Evolutionary conservation across 768 basidiomycete species (phyloP).

Genomic region (Pilatotrama ljubarskyi): DNA sequence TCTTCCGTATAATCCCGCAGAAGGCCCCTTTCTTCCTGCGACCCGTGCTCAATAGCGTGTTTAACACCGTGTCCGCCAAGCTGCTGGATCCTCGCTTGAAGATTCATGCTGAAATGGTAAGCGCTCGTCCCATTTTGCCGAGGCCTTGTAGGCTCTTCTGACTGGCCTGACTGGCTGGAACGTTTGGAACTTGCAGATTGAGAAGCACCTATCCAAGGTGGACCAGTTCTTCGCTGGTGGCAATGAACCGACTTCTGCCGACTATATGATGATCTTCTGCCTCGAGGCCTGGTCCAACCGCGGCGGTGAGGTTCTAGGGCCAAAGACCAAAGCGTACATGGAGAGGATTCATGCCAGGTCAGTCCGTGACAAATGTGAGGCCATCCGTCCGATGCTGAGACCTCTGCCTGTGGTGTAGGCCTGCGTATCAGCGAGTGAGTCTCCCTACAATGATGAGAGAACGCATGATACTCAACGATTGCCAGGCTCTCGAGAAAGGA

Average conservation of each 20-base stretch:
- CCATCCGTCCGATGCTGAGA: too few species aligned
- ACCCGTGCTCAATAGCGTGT: constrained; percentile 27
- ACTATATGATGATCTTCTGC: constrained; percentile 46
- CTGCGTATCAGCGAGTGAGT: constrained; percentile 24
- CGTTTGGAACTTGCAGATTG: constrained; percentile 34
- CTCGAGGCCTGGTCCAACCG: constrained; percentile 32
- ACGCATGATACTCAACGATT: neutral
- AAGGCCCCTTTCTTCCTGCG: constrained; percentile 35
- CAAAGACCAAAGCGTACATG: constrained; percentile 39
- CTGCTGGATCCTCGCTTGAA: constrained; percentile 32
- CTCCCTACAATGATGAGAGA: neutral
- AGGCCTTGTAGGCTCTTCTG: too few species aligned
- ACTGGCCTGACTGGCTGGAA: neutral
- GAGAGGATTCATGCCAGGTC: constrained; percentile 41
- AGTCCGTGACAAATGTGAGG: neutral
- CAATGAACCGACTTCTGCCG: constrained; percentile 41
- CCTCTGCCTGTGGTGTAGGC: neutral
- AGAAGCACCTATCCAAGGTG: constrained; percentile 36
- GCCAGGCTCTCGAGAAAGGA: constrained; percentile 31
- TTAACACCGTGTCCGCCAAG: constrained; percentile 17
- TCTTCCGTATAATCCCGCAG: constrained; percentile 33
- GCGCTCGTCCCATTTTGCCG: neutral
- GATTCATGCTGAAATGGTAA: constrained; percentile 30
- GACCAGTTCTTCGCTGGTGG: constrained; percentile 38
- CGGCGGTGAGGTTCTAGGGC: constrained; percentile 30